phyloP scores from a whole-genome alignment of 495 filamentous ascomycete species.

The Neurospora tetraspora region DNA sequence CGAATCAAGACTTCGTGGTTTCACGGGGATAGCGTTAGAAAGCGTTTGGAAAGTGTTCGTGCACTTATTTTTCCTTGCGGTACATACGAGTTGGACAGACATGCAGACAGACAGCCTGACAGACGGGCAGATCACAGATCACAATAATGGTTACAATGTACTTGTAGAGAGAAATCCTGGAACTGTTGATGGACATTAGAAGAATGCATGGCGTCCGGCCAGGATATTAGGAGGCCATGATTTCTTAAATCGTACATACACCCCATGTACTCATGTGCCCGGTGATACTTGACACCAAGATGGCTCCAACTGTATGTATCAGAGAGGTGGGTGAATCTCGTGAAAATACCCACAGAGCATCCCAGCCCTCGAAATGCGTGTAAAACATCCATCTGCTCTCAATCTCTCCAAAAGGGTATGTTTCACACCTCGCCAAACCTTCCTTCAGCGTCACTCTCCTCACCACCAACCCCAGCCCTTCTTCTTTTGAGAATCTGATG shows the following conservation, averaged over 20 bases:
- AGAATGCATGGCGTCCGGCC: neutral
- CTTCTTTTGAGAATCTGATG: neutral
- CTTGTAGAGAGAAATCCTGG: neutral
- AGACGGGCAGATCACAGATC: neutral
- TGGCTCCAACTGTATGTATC: neutral
- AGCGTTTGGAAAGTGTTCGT: neutral
- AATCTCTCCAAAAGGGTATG: neutral
- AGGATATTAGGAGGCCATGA: neutral
- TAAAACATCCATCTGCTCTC: neutral
- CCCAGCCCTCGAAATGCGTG: neutral
- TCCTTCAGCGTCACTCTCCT: neutral
- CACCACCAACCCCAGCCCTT: neutral
- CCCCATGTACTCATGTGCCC: neutral
- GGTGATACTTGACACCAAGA: neutral
- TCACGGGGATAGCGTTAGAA: neutral
- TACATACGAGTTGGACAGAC: neutral
- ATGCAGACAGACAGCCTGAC: neutral
- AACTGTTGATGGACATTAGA: neutral
- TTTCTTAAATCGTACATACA: neutral
- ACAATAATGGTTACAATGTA: neutral
- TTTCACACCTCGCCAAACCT: neutral
- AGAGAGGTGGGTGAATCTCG: neutral
- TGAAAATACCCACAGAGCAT: neutral
- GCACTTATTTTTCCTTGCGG: neutral
- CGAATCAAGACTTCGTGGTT: neutral